Conservation (phyloP, 2,329 filamentous ascomycete genomes). For the Rutstroemia sydowiana region DNA sequence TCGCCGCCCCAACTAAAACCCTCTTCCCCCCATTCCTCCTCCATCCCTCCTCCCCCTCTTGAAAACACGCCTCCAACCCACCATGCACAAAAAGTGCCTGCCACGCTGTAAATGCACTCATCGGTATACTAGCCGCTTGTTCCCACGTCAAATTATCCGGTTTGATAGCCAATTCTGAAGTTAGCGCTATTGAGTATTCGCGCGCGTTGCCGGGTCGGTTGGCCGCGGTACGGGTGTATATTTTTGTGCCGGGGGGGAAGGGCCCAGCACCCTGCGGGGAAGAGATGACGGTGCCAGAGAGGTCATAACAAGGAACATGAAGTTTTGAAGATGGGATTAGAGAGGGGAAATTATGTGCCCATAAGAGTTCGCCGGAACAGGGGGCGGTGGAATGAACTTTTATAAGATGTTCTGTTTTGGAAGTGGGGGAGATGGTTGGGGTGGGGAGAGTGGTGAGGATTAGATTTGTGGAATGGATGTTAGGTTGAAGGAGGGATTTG, state of each 20-base stretch:
- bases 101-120: constrained; percentile 7
- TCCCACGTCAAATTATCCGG: background rate
- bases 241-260: background rate
- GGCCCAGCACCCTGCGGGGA: background rate
- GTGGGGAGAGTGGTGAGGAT: background rate
- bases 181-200: background rate
- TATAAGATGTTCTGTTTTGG: constrained; percentile 1
- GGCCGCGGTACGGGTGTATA: background rate
- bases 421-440: background rate
- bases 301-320: background rate
- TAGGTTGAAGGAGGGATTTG: constrained; percentile 3
- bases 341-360: background rate
- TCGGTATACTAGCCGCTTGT: background rate
- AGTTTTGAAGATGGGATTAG: background rate
- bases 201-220: background rate
- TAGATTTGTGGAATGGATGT: background rate
- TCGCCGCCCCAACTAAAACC: constrained; percentile 1
- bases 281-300: background rate
- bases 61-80: background rate
- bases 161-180: background rate
- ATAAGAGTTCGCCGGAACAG: constrained; percentile 1
- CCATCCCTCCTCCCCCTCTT: no score
- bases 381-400: background rate
- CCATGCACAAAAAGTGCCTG: constrained; percentile 4
- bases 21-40: background rate